phyloP scores from a whole-genome alignment of 169 alveolate species.

The Eimeria necatrix region DNA sequence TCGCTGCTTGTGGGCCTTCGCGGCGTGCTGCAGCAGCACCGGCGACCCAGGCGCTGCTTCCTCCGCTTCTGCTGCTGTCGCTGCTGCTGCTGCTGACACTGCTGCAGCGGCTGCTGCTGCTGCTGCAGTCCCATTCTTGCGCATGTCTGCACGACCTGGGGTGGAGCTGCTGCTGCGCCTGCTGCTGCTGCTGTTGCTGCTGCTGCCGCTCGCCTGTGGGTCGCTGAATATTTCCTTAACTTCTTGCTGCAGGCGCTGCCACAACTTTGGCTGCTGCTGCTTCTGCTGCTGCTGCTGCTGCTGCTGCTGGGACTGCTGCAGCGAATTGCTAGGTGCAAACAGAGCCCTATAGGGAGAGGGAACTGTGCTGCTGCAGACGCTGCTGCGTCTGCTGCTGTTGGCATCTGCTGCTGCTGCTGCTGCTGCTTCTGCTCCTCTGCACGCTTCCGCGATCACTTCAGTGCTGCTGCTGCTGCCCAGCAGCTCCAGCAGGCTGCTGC shows the following conservation, averaged over 20 bases:
- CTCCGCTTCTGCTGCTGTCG: background rate
- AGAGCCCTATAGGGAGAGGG: background rate
- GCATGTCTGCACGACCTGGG: background rate
- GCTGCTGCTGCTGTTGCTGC: background rate
- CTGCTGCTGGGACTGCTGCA: background rate
- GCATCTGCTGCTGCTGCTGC: background rate
- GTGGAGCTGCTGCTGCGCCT: background rate
- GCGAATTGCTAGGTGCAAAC: background rate
- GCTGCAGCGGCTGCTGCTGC: too few species aligned
- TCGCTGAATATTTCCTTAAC: background rate
- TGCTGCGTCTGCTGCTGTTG: background rate
- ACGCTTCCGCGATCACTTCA: background rate
- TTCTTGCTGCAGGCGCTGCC: slow-evolving; percentile 17
- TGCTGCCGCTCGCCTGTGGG: background rate
- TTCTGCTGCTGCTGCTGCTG: background rate
- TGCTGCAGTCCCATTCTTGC: too few species aligned
- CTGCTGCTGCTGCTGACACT: too few species aligned
- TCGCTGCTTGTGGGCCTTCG: background rate
- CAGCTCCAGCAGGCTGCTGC: background rate
- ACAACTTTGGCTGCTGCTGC: background rate
- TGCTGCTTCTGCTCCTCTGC: background rate
- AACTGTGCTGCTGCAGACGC: background rate
- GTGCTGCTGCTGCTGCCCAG: slow-evolving; percentile 6
- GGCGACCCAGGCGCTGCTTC: background rate
- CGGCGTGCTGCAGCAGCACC: background rate